Conservation (phyloP, 179 eudicot species). For the Heliamphora pulchella region DNA sequence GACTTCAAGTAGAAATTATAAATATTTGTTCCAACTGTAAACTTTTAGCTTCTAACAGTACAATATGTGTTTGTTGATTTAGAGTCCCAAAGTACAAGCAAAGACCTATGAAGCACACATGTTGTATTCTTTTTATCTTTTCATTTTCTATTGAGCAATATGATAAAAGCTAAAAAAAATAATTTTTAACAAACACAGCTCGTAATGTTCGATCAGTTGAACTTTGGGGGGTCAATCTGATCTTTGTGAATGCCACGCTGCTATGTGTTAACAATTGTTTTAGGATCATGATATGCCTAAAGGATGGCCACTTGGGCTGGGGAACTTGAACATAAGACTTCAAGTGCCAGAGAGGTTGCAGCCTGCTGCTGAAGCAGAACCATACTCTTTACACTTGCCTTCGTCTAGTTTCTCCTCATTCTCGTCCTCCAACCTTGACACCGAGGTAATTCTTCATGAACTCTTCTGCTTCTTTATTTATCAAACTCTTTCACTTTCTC, state of each 20-base stretch:
- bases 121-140: too few relatives aligned
- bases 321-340: conserved; percentile 48
- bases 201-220: too few relatives aligned
- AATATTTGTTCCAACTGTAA: too few relatives aligned
- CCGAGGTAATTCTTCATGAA: conserved; percentile 32
- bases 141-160: too few relatives aligned
- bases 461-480: neutral
- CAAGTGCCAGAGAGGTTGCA: conserved; percentile 19
- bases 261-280: neutral
- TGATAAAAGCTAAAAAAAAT: too few relatives aligned
- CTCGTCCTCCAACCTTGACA: conserved; percentile 56
- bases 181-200: too few relatives aligned
- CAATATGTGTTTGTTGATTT: too few relatives aligned
- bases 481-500: neutral
- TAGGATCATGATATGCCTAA: conserved; percentile 26
- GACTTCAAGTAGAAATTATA: too few relatives aligned
- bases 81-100: too few relatives aligned
- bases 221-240: neutral
- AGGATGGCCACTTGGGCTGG: conserved; percentile 73
- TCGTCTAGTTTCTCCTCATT: conserved; percentile 57
- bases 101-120: too few relatives aligned
- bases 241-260: neutral
- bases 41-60: too few relatives aligned
- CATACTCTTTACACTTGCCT: conserved; percentile 13
- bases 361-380: conserved; percentile 16